These are phyloP conservation scores for Ogataea chonburiensis DNA, from an alignment of 805 yeast genomes.

Conservation along the genomic window DNA sequence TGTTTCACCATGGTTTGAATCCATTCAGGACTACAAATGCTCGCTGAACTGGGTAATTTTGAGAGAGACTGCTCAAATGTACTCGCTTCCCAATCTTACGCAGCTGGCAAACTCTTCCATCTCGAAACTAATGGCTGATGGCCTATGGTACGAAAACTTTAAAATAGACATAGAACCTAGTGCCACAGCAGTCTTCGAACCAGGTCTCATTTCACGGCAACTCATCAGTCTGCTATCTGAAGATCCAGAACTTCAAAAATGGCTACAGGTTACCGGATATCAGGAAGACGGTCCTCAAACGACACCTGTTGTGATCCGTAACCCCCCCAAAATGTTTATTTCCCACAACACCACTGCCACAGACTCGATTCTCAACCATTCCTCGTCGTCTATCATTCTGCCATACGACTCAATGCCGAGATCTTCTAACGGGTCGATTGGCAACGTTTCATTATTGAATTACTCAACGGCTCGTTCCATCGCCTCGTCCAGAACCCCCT, in stretches of 20 bases:
- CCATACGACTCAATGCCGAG: conserved; percentile 13
- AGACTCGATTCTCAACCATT: conserved; percentile 21
- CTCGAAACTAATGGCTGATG: conserved; percentile 6
- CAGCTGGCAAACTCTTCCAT: conserved; percentile 11
- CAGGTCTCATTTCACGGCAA: conserved; percentile 1
- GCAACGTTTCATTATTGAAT: conserved; percentile 12
- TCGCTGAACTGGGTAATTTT: conserved; percentile 22
- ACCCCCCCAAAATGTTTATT: conserved; percentile 20
- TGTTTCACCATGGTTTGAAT: conserved; percentile 22
- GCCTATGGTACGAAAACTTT: conserved; percentile 21
- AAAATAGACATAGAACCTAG: conserved; percentile 1
- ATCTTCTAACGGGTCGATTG: conserved; percentile 12
- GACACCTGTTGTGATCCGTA: conserved; percentile 14
- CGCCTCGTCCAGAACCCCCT: conserved; percentile 15
- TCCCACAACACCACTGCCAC: conserved; percentile 22
- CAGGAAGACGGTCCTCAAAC: conserved; percentile 7
- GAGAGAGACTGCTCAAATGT: conserved; percentile 9
- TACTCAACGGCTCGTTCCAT: conserved; percentile 18
- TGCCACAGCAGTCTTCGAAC: background rate
- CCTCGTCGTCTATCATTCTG: conserved; percentile 17
- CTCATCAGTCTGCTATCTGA: conserved; percentile 7
- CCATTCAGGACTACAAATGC: conserved; percentile 19
- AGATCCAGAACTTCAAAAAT: conserved; percentile 12
- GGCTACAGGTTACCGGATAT: conserved; percentile 18
- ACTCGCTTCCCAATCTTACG: conserved; percentile 13